Percentiles rank a stretch among this genome's conserved stretches.
These are phyloP conservation scores for Amaranthus palmeri DNA, from an alignment of 148 eudicot species.

Conservation along the genomic window DNA sequence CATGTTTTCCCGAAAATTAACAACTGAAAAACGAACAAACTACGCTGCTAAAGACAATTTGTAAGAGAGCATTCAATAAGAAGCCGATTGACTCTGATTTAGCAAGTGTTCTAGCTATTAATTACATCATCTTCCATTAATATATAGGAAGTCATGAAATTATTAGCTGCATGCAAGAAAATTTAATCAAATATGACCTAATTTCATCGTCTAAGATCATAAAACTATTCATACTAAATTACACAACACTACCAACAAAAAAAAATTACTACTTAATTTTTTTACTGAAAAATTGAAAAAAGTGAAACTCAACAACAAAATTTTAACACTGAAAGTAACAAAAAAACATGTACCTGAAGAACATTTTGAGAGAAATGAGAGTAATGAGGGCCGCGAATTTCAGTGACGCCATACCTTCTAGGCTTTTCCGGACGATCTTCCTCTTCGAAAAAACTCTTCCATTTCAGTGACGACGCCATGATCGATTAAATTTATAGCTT, in stretches of 20 bases:
- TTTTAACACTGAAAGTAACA: neutral
- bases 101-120: no score
- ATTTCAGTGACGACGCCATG: conserved; percentile 50
- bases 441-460: conserved; percentile 83
- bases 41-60: no score
- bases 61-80: no score
- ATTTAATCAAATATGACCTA: neutral
- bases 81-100: no score
- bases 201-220: neutral
- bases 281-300: neutral
- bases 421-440: conserved; percentile 98
- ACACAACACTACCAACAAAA: no score
- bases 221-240: neutral
- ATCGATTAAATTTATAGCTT: neutral
- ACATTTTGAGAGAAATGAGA: conserved; percentile 60
- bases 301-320: neutral
- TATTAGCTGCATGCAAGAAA: no score
- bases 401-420: conserved; percentile 74
- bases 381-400: conserved; percentile 70
- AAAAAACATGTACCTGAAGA: conserved; percentile 47
- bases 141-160: no score
- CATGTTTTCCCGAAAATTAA: no score
- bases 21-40: no score
- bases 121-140: no score
- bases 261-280: no score